These are phyloP conservation scores for Verbena officinalis DNA, from an alignment of 257 asterid genomes.

Conservation along the genomic window DNA sequence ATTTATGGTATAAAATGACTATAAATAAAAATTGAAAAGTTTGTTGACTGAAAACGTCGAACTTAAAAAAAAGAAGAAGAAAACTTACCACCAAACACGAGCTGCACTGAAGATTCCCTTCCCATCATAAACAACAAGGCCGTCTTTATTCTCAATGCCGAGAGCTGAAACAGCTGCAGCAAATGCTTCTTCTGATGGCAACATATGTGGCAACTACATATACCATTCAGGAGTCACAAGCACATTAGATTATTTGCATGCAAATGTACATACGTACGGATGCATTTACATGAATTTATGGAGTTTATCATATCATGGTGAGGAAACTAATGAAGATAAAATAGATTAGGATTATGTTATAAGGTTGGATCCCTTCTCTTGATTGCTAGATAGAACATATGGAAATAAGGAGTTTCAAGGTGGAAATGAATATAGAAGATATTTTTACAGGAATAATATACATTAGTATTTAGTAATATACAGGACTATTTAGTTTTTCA, in stretches of 20 bases:
- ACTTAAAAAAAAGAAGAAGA: conserved; percentile 9
- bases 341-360: conserved; percentile 6
- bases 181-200: conserved; percentile 97
- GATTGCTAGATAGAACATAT: background rate
- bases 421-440: background rate
- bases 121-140: conserved; percentile 92
- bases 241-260: conserved; percentile 7
- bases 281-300: conserved; percentile 9
- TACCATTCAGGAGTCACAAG: conserved; percentile 25
- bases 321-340: background rate
- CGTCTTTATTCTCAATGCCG: conserved; percentile 90
- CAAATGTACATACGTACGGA: conserved; percentile 11
- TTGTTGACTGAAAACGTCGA: too few relatives aligned
- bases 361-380: background rate
- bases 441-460: conserved; percentile 11
- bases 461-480: background rate
- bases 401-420: background rate
- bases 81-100: conserved; percentile 98
- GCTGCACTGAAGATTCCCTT: conserved; percentile 99
- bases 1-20: conserved; percentile 10
- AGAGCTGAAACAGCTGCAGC: conserved; percentile 99
- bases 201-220: conserved; percentile 93
- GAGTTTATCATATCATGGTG: conserved; percentile 3
- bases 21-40: too few relatives aligned
- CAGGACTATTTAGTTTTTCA: background rate